Evolutionary conservation across 768 basidiomycete species (phyloP), one percentile per base, ranked within the genome.

Genomic region (Nidula microcarpa): DNA sequence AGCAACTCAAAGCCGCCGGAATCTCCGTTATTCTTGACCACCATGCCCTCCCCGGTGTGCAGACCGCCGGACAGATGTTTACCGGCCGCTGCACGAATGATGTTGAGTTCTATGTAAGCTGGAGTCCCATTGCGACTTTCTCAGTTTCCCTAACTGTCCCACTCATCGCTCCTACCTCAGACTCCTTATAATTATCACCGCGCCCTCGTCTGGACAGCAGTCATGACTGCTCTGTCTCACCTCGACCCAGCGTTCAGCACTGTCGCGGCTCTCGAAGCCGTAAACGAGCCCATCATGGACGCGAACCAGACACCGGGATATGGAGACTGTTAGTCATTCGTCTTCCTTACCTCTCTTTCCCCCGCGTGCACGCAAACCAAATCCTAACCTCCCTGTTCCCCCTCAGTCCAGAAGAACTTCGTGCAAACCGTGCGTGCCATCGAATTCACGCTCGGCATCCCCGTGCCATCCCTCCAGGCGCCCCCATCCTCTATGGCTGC

Each of bases 231-330:
- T 8, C 70, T 92, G 4, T 70, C 86, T 1, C 90, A 92, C 58
- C 67, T 87, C 34, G 85, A 91, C 62, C 76, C 88, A 5, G 69
- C 72, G 39, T 92, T 92, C 60, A 68, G 59, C 14, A 80, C 73
- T 33, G 88, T 87, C 14, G 84, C 86, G 43, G 73, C 86, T 1
- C 85, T 92, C 33, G 79, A 92, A 58, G 90, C 90, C 1, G 74
- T 86, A 30, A 92, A 92, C 56, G 90, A 92, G 53, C 87, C 86
- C 0, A 81, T 89, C 59, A 86, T 83, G 86, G 69, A 92, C 60
- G 86, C 87, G 6, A 62, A 52, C 14, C 66, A 74, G 55, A 91
- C 90, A 1, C 89, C 90, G 0, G 80, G 75, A 32, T 84, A 87
- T 44, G 89, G 88, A 18, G 72, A 76, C 41, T 92, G 89, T 90